Evolutionary conservation across 2,329 filamentous ascomycete genomes (phyloP).

Genomic region (Ophiocordyceps sinensis): DNA sequence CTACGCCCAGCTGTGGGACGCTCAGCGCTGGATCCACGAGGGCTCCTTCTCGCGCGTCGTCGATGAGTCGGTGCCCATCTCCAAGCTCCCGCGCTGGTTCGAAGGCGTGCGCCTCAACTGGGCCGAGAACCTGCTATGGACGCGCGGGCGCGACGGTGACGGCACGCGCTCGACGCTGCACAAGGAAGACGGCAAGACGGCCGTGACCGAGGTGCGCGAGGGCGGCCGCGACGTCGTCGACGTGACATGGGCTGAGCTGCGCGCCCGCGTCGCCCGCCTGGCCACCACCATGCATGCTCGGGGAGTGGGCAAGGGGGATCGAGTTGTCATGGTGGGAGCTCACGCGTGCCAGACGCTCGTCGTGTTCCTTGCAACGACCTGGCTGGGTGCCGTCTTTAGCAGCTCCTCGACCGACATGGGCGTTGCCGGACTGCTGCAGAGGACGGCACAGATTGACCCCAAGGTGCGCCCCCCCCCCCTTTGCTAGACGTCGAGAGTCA

Average conservation of each 20-base stretch:
- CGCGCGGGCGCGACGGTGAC: conserved; percentile 23
- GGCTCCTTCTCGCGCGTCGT: conserved; percentile 47
- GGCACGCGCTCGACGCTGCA: conserved; percentile 33
- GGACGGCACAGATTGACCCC: conserved; percentile 60
- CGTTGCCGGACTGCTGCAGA: conserved; percentile 59
- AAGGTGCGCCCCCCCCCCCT: conserved; percentile 24
- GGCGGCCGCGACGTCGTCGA: conserved; percentile 40
- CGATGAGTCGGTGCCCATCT: conserved; percentile 56
- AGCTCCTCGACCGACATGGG: conserved; percentile 75
- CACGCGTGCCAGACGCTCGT: conserved; percentile 63
- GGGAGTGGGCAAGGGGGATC: conserved; percentile 57
- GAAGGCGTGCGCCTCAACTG: conserved; percentile 60
- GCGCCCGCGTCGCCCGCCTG: conserved; percentile 41
- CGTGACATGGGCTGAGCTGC: conserved; percentile 53
- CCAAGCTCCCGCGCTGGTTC: conserved; percentile 64
- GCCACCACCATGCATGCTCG: conserved; percentile 50
- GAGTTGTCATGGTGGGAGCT: conserved; percentile 60
- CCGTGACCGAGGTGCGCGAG: conserved; percentile 59
- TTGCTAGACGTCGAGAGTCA: no score
- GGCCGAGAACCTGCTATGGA: conserved; percentile 67
- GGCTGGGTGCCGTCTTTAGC: conserved; percentile 62
- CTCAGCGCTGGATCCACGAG: conserved; percentile 45
- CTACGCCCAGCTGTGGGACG: conserved; percentile 49
- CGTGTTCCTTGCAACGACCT: conserved; percentile 54
- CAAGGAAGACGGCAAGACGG: conserved; percentile 60